These are phyloP conservation scores for Trypethelium eluteriae DNA, from an alignment of 495 filamentous ascomycete genomes.

Conservation along the genomic window DNA sequence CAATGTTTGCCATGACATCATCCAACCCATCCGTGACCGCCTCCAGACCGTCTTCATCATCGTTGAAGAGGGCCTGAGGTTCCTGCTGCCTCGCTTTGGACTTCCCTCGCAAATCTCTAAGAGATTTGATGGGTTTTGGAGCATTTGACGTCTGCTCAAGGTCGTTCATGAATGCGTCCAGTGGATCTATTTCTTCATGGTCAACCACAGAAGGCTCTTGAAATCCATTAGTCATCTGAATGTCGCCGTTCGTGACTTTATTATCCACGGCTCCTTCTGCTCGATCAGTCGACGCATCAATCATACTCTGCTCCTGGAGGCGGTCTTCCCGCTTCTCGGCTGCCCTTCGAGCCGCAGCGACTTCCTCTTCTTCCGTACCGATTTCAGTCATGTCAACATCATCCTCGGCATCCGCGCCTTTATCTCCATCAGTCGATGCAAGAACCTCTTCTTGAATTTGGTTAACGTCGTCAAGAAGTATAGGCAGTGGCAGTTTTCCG, in stretches of 20 bases:
- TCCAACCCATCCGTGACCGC: conserved; percentile 69
- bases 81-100: conserved; percentile 48
- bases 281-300: conserved; percentile 39
- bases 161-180: conserved; percentile 92
- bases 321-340: conserved; percentile 68
- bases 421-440: conserved; percentile 23
- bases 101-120: conserved; percentile 28
- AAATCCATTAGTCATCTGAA: conserved; percentile 33
- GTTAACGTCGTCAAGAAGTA: conserved; percentile 54
- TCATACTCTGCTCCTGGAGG: conserved; percentile 46
- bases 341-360: conserved; percentile 73
- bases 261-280: conserved; percentile 23
- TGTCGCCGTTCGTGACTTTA: conserved; percentile 36
- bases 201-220: conserved; percentile 23
- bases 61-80: conserved; percentile 76
- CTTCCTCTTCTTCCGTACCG: conserved; percentile 77
- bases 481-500: conserved; percentile 62
- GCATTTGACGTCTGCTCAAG: conserved; percentile 41
- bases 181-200: conserved; percentile 72
- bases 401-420: conserved; percentile 55
- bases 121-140: conserved; percentile 14
- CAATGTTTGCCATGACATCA: conserved; percentile 77
- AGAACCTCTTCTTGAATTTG: conserved; percentile 32
- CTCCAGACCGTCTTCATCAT: conserved; percentile 68
- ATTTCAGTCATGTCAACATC: conserved; percentile 69